Evolutionary conservation across 176 grass and related monocot genomes (phyloP).

Genomic region (Elaeis guineensis): DNA sequence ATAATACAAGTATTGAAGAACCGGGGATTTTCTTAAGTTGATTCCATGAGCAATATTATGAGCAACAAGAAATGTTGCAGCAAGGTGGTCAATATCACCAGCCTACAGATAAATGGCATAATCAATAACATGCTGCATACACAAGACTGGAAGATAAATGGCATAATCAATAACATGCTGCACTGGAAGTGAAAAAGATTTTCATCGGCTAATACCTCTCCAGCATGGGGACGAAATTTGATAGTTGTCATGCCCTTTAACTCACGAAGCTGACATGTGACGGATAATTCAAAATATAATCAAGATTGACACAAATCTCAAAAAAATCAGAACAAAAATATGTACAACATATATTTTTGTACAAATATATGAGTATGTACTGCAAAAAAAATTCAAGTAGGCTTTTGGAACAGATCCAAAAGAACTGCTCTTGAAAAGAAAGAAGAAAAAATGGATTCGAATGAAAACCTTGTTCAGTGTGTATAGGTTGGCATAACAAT

Average conservation of each 20-base stretch:
- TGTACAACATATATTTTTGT: no score
- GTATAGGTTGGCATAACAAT: conserved; percentile 85
- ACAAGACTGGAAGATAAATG: conserved; percentile 15
- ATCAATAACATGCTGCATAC: conserved; percentile 9
- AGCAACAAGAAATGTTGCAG: conserved; percentile 72
- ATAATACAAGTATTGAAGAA: conserved; percentile 90
- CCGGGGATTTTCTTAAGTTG: conserved; percentile 85
- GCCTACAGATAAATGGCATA: conserved; percentile 48
- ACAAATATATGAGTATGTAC: no score
- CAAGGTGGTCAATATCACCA: conserved; percentile 87
- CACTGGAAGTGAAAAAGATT: background rate
- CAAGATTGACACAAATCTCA: conserved; percentile 2
- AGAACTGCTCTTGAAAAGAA: background rate
- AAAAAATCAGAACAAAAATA: no score
- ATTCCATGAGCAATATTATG: conserved; percentile 91
- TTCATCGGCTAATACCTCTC: conserved; percentile 52
- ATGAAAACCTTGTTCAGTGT: conserved; percentile 78
- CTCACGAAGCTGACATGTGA: conserved; percentile 55
- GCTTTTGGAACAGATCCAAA: no score
- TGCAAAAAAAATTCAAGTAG: no score
- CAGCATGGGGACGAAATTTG: conserved; percentile 90
- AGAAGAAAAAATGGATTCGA: background rate
- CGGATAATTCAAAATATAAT: conserved; percentile 24
- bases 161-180: conserved; percentile 14
- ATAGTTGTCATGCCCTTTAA: conserved; percentile 87